Conservation (phyloP, 2,329 filamentous ascomycete genomes). For the Calonectria hawksworthii region DNA sequence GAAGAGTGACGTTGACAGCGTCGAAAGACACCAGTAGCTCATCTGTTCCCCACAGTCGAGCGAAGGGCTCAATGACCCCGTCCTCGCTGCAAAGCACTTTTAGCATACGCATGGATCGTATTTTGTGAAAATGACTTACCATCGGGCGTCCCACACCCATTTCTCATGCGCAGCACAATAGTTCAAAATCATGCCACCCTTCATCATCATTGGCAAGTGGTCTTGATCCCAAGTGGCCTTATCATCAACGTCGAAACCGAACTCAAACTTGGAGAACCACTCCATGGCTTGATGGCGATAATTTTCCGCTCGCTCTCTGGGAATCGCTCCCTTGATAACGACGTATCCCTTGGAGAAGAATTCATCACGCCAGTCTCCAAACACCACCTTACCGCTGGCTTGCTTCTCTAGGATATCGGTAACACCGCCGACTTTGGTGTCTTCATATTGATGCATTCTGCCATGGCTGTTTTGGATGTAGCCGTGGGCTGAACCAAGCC, state of each 20-base stretch:
- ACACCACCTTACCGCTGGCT: neutral
- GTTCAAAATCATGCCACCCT: neutral
- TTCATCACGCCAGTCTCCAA: neutral
- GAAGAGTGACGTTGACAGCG: neutral
- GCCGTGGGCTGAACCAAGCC: neutral
- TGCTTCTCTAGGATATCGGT: neutral
- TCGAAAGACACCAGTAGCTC: neutral
- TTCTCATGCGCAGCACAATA: neutral
- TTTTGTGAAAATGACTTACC: neutral
- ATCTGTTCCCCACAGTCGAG: neutral
- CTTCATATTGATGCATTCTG: neutral
- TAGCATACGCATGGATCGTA: neutral
- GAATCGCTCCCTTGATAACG: neutral
- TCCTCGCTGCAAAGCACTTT: neutral
- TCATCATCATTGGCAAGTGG: neutral
- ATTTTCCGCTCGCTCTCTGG: neutral
- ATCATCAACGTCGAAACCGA: neutral
- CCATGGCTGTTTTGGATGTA: neutral
- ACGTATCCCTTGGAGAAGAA: neutral
- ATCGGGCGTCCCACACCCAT: neutral
- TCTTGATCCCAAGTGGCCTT: neutral
- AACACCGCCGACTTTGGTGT: neutral
- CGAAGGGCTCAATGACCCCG: neutral
- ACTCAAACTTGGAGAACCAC: conserved; percentile 3
- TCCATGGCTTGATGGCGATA: neutral